phyloP scores from a whole-genome alignment of 768 basidiomycete species.

The Hemileccinum rubropunctum region DNA sequence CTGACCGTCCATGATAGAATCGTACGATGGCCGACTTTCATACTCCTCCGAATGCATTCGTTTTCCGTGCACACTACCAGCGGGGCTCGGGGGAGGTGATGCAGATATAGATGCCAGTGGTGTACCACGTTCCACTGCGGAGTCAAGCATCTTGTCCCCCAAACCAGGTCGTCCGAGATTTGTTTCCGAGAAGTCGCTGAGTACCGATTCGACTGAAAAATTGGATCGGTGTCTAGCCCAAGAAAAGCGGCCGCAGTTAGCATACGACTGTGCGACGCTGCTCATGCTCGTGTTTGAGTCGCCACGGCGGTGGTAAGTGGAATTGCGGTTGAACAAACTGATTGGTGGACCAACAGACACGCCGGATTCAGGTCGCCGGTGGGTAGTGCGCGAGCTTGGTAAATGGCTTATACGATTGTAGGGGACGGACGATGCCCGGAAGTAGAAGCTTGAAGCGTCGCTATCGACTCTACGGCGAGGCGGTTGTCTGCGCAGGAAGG shows the following conservation, averaged over 20 bases:
- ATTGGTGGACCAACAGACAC: slow-evolving; percentile 63
- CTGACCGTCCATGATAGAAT: slow-evolving; percentile 65
- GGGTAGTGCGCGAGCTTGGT: too few species aligned
- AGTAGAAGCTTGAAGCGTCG: slow-evolving; percentile 77
- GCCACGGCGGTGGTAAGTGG: slow-evolving; percentile 47
- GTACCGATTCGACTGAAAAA: slow-evolving; percentile 59
- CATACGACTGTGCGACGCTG: slow-evolving; percentile 57
- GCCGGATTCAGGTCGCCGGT: slow-evolving; percentile 63
- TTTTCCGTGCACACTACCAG: slow-evolving; percentile 16
- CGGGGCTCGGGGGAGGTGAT: slow-evolving; percentile 52
- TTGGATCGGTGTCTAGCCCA: slow-evolving; percentile 61
- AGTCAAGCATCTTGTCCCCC: slow-evolving; percentile 88
- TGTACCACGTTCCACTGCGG: slow-evolving; percentile 46
- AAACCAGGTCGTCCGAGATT: slow-evolving; percentile 68
- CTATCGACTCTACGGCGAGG: slow-evolving; percentile 62
- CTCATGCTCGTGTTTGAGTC: slow-evolving; percentile 59
- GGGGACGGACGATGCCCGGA: slow-evolving; percentile 35
- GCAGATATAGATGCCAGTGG: slow-evolving; percentile 63
- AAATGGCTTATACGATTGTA: too few species aligned
- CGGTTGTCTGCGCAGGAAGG: slow-evolving; percentile 44
- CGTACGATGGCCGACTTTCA: slow-evolving; percentile 45
- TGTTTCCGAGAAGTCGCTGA: slow-evolving; percentile 59
- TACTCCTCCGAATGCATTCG: slow-evolving; percentile 14
- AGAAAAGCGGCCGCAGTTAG: slow-evolving; percentile 52
- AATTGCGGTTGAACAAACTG: slow-evolving; percentile 70